phyloP scores from a whole-genome alignment of 2,329 filamentous ascomycete genomes.

The Hymenoscyphus occultus region DNA sequence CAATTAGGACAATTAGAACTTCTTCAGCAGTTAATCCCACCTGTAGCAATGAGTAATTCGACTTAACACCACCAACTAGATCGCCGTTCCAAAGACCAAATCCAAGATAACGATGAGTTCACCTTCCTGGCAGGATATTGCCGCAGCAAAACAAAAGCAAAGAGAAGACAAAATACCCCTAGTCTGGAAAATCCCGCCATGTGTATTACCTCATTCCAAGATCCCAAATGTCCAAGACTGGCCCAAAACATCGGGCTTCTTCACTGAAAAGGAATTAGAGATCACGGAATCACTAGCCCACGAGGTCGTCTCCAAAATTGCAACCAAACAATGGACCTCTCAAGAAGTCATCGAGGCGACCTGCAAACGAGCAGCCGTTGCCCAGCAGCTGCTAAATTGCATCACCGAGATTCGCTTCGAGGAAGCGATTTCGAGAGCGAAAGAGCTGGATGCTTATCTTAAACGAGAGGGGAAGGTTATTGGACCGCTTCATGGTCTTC shows the following conservation, averaged over 20 bases:
- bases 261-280: constrained; percentile 27
- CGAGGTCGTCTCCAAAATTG: constrained; percentile 28
- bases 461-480: constrained; percentile 40
- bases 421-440: constrained; percentile 44
- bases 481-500: constrained; percentile 62
- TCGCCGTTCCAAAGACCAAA: too few relatives aligned
- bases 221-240: constrained; percentile 24
- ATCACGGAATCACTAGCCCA: constrained; percentile 32
- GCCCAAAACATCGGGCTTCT: constrained; percentile 27
- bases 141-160: too few relatives aligned
- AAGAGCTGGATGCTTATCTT: constrained; percentile 45
- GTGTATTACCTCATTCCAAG: too few relatives aligned
- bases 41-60: too few relatives aligned
- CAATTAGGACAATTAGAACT: too few relatives aligned
- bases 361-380: constrained; percentile 48
- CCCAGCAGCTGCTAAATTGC: constrained; percentile 44
- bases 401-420: constrained; percentile 48
- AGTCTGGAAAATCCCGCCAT: too few relatives aligned
- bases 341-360: constrained; percentile 44
- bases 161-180: too few relatives aligned
- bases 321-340: constrained; percentile 27
- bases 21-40: too few relatives aligned
- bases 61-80: too few relatives aligned
- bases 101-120: too few relatives aligned
- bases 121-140: too few relatives aligned